Conservation (phyloP, 148 eudicot genomes). For the Fagopyrum homotropicum region DNA sequence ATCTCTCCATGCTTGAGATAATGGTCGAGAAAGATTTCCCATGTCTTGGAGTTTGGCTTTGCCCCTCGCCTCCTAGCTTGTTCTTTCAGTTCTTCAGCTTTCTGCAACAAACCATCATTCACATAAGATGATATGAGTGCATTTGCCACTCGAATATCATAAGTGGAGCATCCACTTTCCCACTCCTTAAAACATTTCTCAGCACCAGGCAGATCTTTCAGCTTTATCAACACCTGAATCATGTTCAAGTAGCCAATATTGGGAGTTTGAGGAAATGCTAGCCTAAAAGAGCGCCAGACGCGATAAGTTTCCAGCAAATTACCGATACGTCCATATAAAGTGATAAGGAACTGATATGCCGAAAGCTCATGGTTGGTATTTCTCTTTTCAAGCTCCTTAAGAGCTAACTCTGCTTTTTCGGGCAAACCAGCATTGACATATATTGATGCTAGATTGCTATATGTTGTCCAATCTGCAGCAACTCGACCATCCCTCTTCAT, state of each 20-base stretch:
- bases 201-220: conserved; percentile 91
- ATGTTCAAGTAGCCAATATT: conserved; percentile 72
- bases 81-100: conserved; percentile 56
- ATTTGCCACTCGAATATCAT: conserved; percentile 78
- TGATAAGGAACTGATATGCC: conserved; percentile 72
- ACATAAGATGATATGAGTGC: conserved; percentile 59
- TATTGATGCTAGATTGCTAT: conserved; percentile 93
- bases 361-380: conserved; percentile 40
- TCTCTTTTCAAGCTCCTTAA: conserved; percentile 79
- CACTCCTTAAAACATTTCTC: conserved; percentile 86
- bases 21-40: conserved; percentile 71
- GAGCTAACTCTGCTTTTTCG: conserved; percentile 76
- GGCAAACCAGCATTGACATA: conserved; percentile 53
- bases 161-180: conserved; percentile 51
- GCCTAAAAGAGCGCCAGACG: conserved; percentile 82
- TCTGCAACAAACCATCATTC: conserved; percentile 44
- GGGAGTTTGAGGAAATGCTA: conserved; percentile 71
- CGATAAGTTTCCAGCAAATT: conserved; percentile 77
- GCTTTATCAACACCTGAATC: conserved; percentile 71
- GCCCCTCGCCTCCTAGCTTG: conserved; percentile 52
- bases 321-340: conserved; percentile 71
- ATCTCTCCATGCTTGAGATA: conserved; percentile 52
- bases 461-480: conserved; percentile 81
- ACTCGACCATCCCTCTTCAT: conserved; percentile 91
- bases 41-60: conserved; percentile 83